phyloP scores from a whole-genome alignment of 371 early-diverging fungal genomes.

The Mucor saturninus region DNA sequence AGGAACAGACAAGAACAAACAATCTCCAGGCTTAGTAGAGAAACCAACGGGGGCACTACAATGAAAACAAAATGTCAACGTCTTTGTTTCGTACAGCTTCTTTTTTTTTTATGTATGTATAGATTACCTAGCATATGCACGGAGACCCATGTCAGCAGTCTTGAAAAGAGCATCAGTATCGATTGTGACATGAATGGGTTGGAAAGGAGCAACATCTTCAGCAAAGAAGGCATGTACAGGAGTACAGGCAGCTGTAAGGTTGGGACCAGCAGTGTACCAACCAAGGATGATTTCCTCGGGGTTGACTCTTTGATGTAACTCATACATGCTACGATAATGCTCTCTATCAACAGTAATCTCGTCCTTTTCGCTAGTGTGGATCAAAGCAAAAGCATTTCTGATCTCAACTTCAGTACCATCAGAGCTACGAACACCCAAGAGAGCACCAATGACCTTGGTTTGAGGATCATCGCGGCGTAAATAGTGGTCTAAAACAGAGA shows the following conservation, averaged over 20 bases:
- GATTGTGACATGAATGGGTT: constrained; percentile 86
- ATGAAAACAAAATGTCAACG: constrained; percentile 2
- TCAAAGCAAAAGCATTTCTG: constrained; percentile 86
- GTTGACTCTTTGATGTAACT: constrained; percentile 87
- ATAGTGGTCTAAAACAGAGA: constrained; percentile 91
- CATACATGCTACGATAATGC: constrained; percentile 84
- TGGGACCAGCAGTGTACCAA: constrained; percentile 86
- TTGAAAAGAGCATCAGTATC: constrained; percentile 75
- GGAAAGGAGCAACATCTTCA: constrained; percentile 79
- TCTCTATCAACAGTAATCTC: constrained; percentile 88
- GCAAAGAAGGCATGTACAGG: constrained; percentile 89
- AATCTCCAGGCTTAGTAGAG: constrained; percentile 69
- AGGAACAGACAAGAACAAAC: constrained; percentile 86
- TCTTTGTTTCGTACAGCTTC: neutral
- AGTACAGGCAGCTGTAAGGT: constrained; percentile 77
- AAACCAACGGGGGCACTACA: constrained; percentile 75
- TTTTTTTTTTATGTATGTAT: neutral
- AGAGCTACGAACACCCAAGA: constrained; percentile 83
- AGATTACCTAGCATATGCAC: constrained; percentile 77
- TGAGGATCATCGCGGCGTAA: constrained; percentile 85
- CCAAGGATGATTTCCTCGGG: constrained; percentile 91
- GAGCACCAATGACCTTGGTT: constrained; percentile 86
- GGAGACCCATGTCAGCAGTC: constrained; percentile 74
- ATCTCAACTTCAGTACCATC: constrained; percentile 89
- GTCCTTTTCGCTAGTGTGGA: constrained; percentile 67